Evolutionary conservation across 352 stramenopile species (phyloP).

Genomic region (Globisporangium rhizosaccharum): DNA sequence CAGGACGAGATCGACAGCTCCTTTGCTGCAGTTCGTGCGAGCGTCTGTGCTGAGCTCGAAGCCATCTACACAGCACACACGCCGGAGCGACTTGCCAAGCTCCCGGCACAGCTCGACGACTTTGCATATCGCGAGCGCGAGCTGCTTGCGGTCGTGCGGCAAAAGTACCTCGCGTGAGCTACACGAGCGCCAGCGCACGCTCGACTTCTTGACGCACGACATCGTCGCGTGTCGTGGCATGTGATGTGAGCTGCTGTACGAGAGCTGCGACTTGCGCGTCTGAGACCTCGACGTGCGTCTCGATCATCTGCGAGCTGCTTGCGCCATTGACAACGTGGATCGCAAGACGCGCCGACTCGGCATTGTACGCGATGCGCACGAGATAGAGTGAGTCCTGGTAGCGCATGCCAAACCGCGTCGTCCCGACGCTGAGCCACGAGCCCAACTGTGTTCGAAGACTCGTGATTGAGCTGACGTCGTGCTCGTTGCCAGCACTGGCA

Average conservation of each 20-base stretch:
- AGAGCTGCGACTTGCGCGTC: constrained; percentile 6
- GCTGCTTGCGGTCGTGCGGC: constrained; percentile 30
- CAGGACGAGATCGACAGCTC: constrained; percentile 22
- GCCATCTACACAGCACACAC: constrained; percentile 39
- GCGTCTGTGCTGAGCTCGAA: constrained; percentile 23
- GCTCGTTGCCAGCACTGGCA: too few relatives aligned
- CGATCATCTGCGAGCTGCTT: background rate
- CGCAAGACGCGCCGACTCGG: background rate
- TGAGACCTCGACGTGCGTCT: background rate
- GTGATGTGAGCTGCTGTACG: constrained; percentile 19
- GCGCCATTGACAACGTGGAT: background rate
- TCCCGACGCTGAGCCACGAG: constrained; percentile 9
- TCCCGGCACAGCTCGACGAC: constrained; percentile 37
- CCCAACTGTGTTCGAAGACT: constrained; percentile 2
- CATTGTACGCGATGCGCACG: constrained; percentile 2
- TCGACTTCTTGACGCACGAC: constrained; percentile 9
- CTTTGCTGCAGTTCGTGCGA: constrained; percentile 19
- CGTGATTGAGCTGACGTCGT: background rate
- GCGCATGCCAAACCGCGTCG: constrained; percentile 2
- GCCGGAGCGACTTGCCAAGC: constrained; percentile 49
- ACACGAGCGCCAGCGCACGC: background rate
- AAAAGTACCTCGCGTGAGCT: constrained; percentile 38
- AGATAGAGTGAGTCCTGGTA: constrained; percentile 1
- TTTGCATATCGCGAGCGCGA: constrained; percentile 43
- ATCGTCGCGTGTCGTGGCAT: constrained; percentile 11